A percentile compares a stretch with the other conserved stretches of the same genome.
Conservation (phyloP, 441 rosid genomes). For the Pelargonium cotyledonis region DNA sequence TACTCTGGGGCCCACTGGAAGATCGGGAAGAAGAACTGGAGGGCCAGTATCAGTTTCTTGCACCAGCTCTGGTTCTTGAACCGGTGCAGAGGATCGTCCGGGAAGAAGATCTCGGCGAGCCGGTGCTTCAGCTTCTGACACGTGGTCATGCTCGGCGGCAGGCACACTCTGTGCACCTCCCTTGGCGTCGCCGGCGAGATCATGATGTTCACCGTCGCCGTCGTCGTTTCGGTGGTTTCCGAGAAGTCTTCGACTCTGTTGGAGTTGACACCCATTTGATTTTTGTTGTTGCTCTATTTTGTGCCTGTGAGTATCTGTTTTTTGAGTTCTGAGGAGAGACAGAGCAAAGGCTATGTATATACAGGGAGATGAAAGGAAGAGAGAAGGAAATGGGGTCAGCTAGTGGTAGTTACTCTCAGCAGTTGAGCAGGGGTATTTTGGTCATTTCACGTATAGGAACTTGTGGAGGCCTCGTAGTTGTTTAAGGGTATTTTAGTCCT, state of each 20-base stretch:
- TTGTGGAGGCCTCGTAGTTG: too few relatives aligned
- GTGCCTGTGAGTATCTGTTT: too few relatives aligned
- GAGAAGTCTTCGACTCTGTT: background rate
- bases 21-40: constrained; percentile 74
- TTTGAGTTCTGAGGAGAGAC: background rate
- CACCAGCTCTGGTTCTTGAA: constrained; percentile 69
- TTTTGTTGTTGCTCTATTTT: background rate
- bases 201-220: background rate
- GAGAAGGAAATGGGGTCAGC: too few relatives aligned
- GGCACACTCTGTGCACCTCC: constrained; percentile 58
- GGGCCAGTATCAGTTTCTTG: constrained; percentile 47
- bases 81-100: constrained; percentile 81
- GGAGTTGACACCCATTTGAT: background rate
- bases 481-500: too few relatives aligned
- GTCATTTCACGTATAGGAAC: too few relatives aligned
- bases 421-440: too few relatives aligned
- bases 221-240: background rate
- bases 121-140: constrained; percentile 58
- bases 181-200: background rate
- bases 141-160: constrained; percentile 59
- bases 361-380: too few relatives aligned
- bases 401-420: too few relatives aligned
- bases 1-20: constrained; percentile 78
- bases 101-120: constrained; percentile 69
- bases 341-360: background rate